Evolutionary conservation across 805 yeast species (phyloP), one percentile per base, ranked within the genome.

Genomic region (Helenozyma baotianmanensis): DNA sequence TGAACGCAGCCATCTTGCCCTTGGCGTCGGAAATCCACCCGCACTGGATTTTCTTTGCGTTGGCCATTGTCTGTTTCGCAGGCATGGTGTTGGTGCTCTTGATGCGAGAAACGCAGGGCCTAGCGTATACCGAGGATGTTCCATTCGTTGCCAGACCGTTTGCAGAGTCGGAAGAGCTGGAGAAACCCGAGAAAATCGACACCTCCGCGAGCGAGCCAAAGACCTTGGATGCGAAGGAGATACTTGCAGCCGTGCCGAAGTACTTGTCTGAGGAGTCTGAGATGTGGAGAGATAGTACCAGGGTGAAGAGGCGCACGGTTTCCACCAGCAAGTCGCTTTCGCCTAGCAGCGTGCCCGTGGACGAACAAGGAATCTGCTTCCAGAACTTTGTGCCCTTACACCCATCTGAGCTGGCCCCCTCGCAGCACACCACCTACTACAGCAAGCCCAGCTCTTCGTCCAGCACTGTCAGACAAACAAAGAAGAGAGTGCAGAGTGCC

Each of bases 161-260:
- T 23, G 18, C 34, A 35, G 15, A 21, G 11, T 10, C 12, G 21
- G 33, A 24, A 11, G 33, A 34, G 14, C 25, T 23, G 14, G 26
- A 14, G 25, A 30, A 34, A n/a, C 27, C 27, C 3, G 12, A n/a
- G 21, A 32, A 12, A n/a, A n/a, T 23, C 4, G 21, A 9, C 8
- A 9, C 17, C 9, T 25, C 13, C 5, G 14, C 22, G 4, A 26
- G 14, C 8, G 29, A 28, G 7, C 16, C 26, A 7, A 17, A 33
- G 13, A 14, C 21, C 19, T 25, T 28, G 6, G 21, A 23, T 17
- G 6, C 9, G 6, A 22, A 22, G 11, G 28, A 30, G 6, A 21
- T 16, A 11, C 23, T 4, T 64, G 74, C 28, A 65, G 70, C 67
- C 51, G 68, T 16, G 49, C 19, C 27, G 19, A 5, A 12, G 8